phyloP scores from a whole-genome alignment of 2,329 filamentous ascomycete species.

The Arthrocladium fulminans region DNA sequence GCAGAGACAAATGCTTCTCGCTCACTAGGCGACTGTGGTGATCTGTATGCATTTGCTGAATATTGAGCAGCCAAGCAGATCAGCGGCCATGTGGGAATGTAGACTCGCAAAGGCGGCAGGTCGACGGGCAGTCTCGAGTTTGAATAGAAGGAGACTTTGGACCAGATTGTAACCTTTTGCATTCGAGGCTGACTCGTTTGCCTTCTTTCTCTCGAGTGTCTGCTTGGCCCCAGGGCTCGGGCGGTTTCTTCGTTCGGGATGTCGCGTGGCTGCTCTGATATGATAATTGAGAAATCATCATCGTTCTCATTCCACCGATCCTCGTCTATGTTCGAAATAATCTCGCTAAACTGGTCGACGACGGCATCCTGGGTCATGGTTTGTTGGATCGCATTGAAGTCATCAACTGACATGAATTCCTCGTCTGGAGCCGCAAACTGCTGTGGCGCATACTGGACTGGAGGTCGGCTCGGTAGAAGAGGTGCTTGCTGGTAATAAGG shows the following conservation, averaged over 20 bases:
- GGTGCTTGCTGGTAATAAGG: neutral
- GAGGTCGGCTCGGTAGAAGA: neutral
- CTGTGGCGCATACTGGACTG: neutral
- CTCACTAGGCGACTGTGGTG: conserved; percentile 50
- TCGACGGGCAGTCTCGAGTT: conserved; percentile 65
- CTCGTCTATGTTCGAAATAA: conserved; percentile 8
- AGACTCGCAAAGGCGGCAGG: conserved; percentile 59
- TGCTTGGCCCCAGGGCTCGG: conserved; percentile 25
- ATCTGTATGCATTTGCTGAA: conserved; percentile 64
- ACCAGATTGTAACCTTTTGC: conserved; percentile 48
- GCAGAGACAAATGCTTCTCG: conserved; percentile 60
- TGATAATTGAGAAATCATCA: conserved; percentile 4
- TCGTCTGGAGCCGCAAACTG: neutral
- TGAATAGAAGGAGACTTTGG: conserved; percentile 68
- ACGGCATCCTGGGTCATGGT: conserved; percentile 1
- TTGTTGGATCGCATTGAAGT: conserved; percentile 1
- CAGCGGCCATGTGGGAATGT: conserved; percentile 66
- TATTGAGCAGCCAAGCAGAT: conserved; percentile 71
- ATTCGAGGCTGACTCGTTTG: conserved; percentile 21
- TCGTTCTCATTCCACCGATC: conserved; percentile 7
- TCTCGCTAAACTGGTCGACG: conserved; percentile 6
- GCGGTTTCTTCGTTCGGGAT: neutral
- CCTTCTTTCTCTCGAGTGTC: conserved; percentile 26
- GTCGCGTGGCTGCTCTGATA: neutral
- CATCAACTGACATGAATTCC: neutral